A percentile compares a stretch with the other conserved stretches of the same genome.
phyloP scores from a whole-genome alignment of 192 early-diverging fungal genomes.

The Podila horticola region DNA sequence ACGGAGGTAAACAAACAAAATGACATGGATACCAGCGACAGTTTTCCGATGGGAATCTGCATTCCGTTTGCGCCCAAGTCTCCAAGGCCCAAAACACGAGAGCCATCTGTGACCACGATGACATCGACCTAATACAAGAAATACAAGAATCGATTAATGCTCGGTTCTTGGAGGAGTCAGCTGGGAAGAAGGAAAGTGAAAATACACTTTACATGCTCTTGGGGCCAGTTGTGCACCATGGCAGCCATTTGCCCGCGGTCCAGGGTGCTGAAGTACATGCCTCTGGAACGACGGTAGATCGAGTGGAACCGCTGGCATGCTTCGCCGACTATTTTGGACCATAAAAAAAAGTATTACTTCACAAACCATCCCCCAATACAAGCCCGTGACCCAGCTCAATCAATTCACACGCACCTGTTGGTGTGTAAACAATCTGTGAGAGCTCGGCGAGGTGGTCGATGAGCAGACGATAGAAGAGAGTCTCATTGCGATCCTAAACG shows the following conservation, averaged over 20 bases:
- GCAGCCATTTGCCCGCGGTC: conserved; percentile 64
- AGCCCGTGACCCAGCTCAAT: no score
- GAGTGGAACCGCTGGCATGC: conserved; percentile 62
- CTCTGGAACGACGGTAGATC: conserved; percentile 62
- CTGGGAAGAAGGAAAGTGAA: not conserved
- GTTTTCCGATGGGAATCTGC: conserved; percentile 96
- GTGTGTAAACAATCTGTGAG: conserved; percentile 64
- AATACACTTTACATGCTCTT: conserved; percentile 55
- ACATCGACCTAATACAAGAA: conserved; percentile 35
- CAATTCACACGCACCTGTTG: conserved; percentile 52
- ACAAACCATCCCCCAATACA: no score
- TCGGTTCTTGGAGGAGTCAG: not conserved
- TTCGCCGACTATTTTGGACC: conserved; percentile 50
- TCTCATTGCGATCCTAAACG: conserved; percentile 60
- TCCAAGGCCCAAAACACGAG: conserved; percentile 92
- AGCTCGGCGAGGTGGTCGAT: conserved; percentile 62
- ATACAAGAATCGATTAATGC: not conserved
- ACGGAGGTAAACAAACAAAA: no score
- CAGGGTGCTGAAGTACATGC: conserved; percentile 64
- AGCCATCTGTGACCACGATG: conserved; percentile 93
- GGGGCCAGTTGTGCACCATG: conserved; percentile 67
- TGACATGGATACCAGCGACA: conserved; percentile 51
- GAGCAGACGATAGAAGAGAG: conserved; percentile 61
- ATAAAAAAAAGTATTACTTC: not conserved
- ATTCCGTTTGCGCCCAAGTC: conserved; percentile 96